Conservation (phyloP, 83 land plant species). For the Thuja plicata region DNA sequence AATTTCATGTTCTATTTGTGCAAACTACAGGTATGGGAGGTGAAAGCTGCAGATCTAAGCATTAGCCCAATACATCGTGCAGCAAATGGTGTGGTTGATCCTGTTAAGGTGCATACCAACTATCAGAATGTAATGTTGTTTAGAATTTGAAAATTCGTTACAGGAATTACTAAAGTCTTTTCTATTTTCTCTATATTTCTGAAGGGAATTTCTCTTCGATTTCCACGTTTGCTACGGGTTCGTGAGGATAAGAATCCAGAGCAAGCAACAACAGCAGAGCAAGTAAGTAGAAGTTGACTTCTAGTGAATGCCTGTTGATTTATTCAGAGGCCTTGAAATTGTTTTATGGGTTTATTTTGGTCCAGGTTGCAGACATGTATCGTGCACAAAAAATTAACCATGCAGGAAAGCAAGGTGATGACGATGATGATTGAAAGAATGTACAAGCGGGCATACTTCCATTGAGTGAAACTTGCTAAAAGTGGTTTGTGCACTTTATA, state of each 20-base stretch:
- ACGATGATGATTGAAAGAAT: constrained; percentile 47
- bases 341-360: not conserved
- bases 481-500: not conserved
- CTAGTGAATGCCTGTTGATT: not conserved
- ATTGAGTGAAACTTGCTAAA: not conserved
- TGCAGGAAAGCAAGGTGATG: constrained; percentile 39
- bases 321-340: not conserved
- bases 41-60: constrained; percentile 97
- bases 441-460: not conserved
- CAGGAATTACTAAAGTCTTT: not conserved
- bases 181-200: constrained; percentile 1
- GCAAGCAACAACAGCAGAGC: constrained; percentile 85
- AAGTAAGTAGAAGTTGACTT: constrained; percentile 39
- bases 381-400: constrained; percentile 78
- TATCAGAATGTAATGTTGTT: not conserved
- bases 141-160: not conserved
- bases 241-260: constrained; percentile 94
- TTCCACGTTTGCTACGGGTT: constrained; percentile 86
- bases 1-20: not conserved
- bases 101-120: constrained; percentile 58
- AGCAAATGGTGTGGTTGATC: constrained; percentile 81
- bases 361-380: constrained; percentile 93
- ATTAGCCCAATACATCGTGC: constrained; percentile 99
- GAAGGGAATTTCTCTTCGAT: constrained; percentile 96
- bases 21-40: constrained; percentile 92